A percentile compares a stretch with the other conserved stretches of the same genome.
Evolutionary conservation across 2,329 filamentous ascomycete genomes (phyloP).

Genomic region (Annulohypoxylon truncatum): DNA sequence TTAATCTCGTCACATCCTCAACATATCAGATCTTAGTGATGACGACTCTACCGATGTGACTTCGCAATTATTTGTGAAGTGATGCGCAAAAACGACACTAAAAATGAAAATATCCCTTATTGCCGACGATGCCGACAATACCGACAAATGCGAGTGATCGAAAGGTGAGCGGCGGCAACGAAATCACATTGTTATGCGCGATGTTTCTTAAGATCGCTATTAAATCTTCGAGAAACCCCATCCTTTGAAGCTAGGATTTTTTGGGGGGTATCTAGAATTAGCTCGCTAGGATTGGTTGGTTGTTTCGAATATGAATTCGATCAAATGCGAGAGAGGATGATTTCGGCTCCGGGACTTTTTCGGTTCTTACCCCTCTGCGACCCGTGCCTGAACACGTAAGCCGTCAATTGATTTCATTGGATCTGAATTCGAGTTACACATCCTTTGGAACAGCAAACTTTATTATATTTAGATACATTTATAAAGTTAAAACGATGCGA

Average conservation of each 20-base stretch:
- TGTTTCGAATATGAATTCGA: conserved; percentile 1
- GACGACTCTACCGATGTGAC: conserved; percentile 7
- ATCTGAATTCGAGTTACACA: not conserved
- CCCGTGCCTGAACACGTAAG: not conserved
- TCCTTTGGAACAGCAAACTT: not conserved
- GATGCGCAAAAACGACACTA: not conserved
- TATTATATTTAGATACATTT: not conserved
- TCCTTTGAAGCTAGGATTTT: conserved; percentile 3
- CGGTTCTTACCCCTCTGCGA: not conserved
- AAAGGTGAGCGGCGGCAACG: conserved; percentile 1
- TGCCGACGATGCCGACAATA: not conserved
- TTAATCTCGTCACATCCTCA: conserved; percentile 31
- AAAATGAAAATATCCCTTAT: not conserved
- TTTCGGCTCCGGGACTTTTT: not conserved
- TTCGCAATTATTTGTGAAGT: conserved; percentile 12
- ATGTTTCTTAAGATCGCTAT: conserved; percentile 2
- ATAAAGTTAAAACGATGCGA: not conserved
- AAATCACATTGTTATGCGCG: conserved; percentile 4
- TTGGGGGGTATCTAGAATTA: not conserved
- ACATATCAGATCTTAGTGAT: conserved; percentile 18
- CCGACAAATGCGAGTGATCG: not conserved
- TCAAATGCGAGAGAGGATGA: conserved; percentile 9
- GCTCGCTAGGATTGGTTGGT: not conserved
- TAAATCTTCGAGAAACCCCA: not conserved
- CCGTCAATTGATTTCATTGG: not conserved